Percentiles rank a stretch among this genome's conserved stretches.
phyloP scores from a whole-genome alignment of 306 rosid species.

The Lablab purpureus region DNA sequence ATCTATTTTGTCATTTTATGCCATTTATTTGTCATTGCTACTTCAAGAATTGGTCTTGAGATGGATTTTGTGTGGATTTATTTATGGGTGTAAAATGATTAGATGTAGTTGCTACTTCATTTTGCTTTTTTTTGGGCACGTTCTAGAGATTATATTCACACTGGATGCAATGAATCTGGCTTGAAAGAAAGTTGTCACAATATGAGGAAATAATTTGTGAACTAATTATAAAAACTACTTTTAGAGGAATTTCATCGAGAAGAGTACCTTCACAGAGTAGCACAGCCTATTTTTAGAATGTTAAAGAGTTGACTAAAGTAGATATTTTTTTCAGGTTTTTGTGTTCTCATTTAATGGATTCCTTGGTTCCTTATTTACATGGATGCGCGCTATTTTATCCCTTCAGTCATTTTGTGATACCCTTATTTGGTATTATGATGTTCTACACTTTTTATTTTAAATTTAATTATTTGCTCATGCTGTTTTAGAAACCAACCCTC shows the following conservation, averaged over 20 bases:
- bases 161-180: neutral
- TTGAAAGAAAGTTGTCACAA: neutral
- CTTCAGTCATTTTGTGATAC: neutral
- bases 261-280: neutral
- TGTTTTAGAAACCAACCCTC: constrained; percentile 4
- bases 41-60: neutral
- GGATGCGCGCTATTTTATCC: neutral
- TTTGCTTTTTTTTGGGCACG: neutral
- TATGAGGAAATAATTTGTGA: neutral
- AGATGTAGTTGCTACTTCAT: neutral
- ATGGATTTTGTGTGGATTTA: neutral
- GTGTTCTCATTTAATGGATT: neutral
- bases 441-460: neutral
- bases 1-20: neutral
- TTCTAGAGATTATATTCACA: neutral
- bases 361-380: constrained; percentile 4
- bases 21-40: neutral
- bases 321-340: neutral
- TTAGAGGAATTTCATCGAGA: constrained; percentile 15
- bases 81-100: neutral
- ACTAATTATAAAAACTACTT: neutral
- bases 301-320: constrained; percentile 17
- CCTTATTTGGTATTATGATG: constrained; percentile 17
- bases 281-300: neutral
- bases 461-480: neutral